Evolutionary conservation across 805 yeast genomes (phyloP), one percentile per base, ranked within the genome.

Genomic region (Jamesozyma piceae): DNA sequence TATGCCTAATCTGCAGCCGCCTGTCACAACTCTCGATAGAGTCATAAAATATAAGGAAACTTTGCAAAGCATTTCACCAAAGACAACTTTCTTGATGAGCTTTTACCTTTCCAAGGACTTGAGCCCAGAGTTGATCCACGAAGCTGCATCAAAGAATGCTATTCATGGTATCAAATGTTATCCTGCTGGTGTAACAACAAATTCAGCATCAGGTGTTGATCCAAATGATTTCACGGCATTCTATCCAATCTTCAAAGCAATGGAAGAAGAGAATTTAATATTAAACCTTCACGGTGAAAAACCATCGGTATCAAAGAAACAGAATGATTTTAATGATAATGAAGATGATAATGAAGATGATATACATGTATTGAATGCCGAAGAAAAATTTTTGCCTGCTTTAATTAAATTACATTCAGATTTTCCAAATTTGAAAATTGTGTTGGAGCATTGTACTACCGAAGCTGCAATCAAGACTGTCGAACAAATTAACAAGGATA

Each of bases 171-270:
- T 92, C 51, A 92, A 92, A 63, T 88, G 95, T 61, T 92, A 92
- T 62, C 99, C 99, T 34, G 97, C 97, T 2, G 99, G 99, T 36
- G 99, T 92, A 27, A 92, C 99, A n/a, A 92, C 99, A 32, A 92
- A 92, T 67, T 87, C 96, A 9, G 64, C 75, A 38, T 84, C 81
- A 3, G 98, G 98, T 39, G 96, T 92, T 20, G 92, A 84, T 61
- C 94, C 94, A 20, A 86, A 88, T 54, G 95, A 90, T 56, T 92
- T 92, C 64, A 75, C 82, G 38, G 78, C 74, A 5, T 92, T 89
- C 55, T 92, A 88, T 61, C 95, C 96, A 4, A 73, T 92, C 9
- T 92, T 92, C 59, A 73, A 82, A 56, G 95, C 86, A 13, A 81
- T 92, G 90, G 82, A 90, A 64, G 73, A 77, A 49, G 75, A 84